Evolutionary conservation across 2,329 filamentous ascomycete species (phyloP).

Genomic region (Torrubiella hemipterigena): DNA sequence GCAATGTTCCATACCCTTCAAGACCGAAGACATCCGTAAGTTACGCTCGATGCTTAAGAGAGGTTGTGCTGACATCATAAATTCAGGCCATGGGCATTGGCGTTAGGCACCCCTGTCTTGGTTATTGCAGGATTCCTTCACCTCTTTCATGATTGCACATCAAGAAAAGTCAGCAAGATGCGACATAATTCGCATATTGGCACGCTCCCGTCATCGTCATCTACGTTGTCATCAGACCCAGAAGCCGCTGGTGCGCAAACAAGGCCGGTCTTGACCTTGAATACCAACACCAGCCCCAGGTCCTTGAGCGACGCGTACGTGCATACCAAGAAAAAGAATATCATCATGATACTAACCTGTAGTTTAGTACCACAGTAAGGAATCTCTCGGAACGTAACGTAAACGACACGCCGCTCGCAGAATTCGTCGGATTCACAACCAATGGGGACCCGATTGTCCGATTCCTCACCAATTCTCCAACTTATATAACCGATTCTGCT

Average conservation of each 20-base stretch:
- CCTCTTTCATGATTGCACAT: slow-evolving; percentile 29
- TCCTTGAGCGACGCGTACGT: too few relatives aligned
- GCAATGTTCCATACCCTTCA: slow-evolving; percentile 37
- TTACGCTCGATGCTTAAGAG: slow-evolving; percentile 6
- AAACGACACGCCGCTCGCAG: slow-evolving; percentile 17
- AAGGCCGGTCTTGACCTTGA: too few relatives aligned
- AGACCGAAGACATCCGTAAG: slow-evolving; percentile 39
- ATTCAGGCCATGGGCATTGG: slow-evolving; percentile 41
- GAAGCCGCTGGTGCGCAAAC: too few relatives aligned
- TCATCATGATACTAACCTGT: too few relatives aligned
- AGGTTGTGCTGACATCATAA: neutral
- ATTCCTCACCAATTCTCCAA: slow-evolving; percentile 22
- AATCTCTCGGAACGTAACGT: slow-evolving; percentile 19
- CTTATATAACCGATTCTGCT: slow-evolving; percentile 16
- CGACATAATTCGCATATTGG: slow-evolving; percentile 13
- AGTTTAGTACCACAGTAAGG: too few relatives aligned
- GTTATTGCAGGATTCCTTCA: slow-evolving; percentile 43
- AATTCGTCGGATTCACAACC: slow-evolving; percentile 32
- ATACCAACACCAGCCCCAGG: too few relatives aligned
- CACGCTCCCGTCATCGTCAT: neutral
- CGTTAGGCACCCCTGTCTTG: slow-evolving; percentile 46
- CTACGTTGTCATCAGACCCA: neutral
- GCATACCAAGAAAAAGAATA: too few relatives aligned
- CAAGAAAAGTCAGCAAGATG: slow-evolving; percentile 22
- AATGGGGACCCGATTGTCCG: slow-evolving; percentile 34